Evolutionary conservation across 768 basidiomycete species (phyloP), one percentile per base, ranked within the genome.

Genomic region (Leccinum subtestaceum): DNA sequence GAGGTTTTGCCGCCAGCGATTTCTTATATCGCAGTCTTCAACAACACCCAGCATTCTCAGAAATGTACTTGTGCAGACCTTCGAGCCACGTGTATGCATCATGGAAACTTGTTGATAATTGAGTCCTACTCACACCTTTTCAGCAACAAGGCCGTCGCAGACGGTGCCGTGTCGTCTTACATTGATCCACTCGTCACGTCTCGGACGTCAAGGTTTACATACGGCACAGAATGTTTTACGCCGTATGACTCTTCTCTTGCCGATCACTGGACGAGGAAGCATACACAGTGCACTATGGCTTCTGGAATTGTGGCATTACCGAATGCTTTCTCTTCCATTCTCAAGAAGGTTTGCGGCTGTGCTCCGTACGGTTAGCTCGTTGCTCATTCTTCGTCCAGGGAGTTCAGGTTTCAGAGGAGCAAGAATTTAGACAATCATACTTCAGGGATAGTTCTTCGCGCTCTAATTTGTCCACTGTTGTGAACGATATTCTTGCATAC

Each of bases 111-210:
- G 3, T 38, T 8, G 3, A n/a, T 48, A 5, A 15, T 17, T 4
- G 15, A 9, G 47, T 5, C 15, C 25, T 25, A 8, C 15, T 48
- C 9, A 48, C 11, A 23, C 9, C 15, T 48, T 25, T 17, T 48
- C 47, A 48, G 47, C 15, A 48, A 48, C 15, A 48, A 48, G 25
- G 47, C 47, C 15, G 47, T 48, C 15, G 47, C 47, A 15, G 47
- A 48, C 4, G 47, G 47, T 0, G 47, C 47, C 15, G 47, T 48
- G 2, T 48, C 15, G 11, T 76, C 66, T 56, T 73, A 70, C 32
- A 55, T 84, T 3, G 78, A 83, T 43, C 78, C 78, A 52, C 75
- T 77, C n/a, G 81, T 83, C 12, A 71, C 74, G 0, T 71, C 73
- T 10, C 76, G 82, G 29, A 72, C 81, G 0, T 71, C 81, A 3